A percentile compares a stretch with the other conserved stretches of the same genome.
Conservation (phyloP, 177 flowering plant species). For the Tripterygium wilfordii region DNA sequence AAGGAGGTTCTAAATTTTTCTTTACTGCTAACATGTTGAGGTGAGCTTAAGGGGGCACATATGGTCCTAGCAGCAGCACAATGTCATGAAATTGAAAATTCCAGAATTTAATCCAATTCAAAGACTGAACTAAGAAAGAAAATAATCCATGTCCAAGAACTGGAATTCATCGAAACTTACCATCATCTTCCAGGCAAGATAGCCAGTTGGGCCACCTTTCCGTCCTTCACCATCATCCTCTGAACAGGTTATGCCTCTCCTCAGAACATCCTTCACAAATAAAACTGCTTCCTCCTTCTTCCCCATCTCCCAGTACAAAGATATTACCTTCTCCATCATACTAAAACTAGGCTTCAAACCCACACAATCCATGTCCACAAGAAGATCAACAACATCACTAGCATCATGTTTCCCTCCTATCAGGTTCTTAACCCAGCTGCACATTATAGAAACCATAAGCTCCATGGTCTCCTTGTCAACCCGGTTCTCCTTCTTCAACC, state of each 20-base stretch:
- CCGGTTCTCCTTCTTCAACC: slow-evolving; percentile 80
- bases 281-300: slow-evolving; percentile 51
- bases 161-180: no score
- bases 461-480: slow-evolving; percentile 94
- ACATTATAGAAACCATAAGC: slow-evolving; percentile 93
- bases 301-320: slow-evolving; percentile 79
- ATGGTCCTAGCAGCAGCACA: no score
- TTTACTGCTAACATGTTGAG: no score
- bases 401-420: slow-evolving; percentile 47
- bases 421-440: slow-evolving; percentile 82
- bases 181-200: slow-evolving; percentile 97
- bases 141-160: no score
- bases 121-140: no score
- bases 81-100: no score
- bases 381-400: slow-evolving; percentile 82
- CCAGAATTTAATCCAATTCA: no score
- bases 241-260: slow-evolving; percentile 37
- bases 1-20: no score
- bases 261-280: slow-evolving; percentile 79
- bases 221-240: slow-evolving; percentile 41
- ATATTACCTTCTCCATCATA: slow-evolving; percentile 88
- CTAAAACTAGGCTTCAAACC: slow-evolving; percentile 78
- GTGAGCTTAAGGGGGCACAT: no score
- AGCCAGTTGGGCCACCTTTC: slow-evolving; percentile 86
- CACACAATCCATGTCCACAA: slow-evolving; percentile 93